Conservation (phyloP, 768 basidiomycete genomes). For the Suillus discolor region DNA sequence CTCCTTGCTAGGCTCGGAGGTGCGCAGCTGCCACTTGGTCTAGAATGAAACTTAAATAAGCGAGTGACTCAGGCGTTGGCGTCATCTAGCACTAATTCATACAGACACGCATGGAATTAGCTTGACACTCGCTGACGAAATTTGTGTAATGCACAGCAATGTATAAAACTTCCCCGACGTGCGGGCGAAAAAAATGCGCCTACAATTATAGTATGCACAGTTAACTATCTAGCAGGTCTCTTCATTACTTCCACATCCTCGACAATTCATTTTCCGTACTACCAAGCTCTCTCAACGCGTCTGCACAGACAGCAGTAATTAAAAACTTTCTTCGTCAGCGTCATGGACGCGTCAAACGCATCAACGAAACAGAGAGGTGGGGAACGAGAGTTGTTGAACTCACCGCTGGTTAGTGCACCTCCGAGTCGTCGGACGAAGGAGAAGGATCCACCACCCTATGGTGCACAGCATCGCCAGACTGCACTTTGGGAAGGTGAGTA, state of each 20-base stretch:
- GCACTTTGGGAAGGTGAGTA: constrained; percentile 4
- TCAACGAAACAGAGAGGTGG: neutral
- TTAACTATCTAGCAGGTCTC: neutral
- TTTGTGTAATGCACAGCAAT: too few species aligned
- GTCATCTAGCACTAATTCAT: too few species aligned
- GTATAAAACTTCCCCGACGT: too few species aligned
- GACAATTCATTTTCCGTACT: neutral
- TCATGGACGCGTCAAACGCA: neutral
- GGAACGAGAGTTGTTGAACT: neutral
- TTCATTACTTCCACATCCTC: neutral
- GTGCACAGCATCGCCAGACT: neutral
- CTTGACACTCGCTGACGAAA: too few species aligned
- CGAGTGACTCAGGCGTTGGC: too few species aligned
- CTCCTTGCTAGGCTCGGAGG: too few species aligned
- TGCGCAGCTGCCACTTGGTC: too few species aligned
- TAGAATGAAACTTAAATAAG: too few species aligned
- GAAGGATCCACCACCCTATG: neutral
- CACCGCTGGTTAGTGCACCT: neutral
- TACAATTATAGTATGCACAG: neutral
- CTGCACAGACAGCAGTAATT: neutral
- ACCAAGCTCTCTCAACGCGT: too few species aligned
- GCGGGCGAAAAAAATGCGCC: too few species aligned
- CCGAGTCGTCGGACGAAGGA: too few species aligned
- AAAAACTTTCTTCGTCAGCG: neutral
- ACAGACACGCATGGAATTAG: too few species aligned